Base-by-base conservation (phyloP, 306 rosid species). In the Dicorynia guianensis region DNA sequence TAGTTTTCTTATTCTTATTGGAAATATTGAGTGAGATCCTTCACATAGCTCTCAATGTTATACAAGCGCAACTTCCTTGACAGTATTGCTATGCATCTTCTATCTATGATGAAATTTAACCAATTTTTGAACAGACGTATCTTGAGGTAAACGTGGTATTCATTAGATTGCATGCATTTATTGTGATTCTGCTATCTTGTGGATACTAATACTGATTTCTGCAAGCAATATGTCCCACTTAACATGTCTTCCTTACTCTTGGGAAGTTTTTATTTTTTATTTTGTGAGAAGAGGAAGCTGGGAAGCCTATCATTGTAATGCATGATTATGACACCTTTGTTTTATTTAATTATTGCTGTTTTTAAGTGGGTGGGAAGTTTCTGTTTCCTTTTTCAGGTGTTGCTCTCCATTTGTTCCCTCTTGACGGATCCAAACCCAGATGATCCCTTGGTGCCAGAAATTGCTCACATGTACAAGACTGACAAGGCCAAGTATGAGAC, bases 361-460 rank as follows among this genome's bases (percentile, higher is more conserved):
- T 85, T 90, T 86, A 81, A 86, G 83, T 61, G 81, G 87, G 86
- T 83, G 83, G 91, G 85, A 88, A 85, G 87, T 83, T 74, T 54
- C 44, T 85, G 87, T 88, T 88, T 80, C 78, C 74, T 12, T 43
- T 84, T 82, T 80, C 91, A 90, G 93, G 96, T 91, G 72, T 64
- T 91, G 75, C 97, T 91, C 66, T 91, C 95, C 62, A 91, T 89
- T 53, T 91, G 97, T 73, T 91, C 97, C 84, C 85, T 91, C 55
- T 85, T 87, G 95, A 89, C 97, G 38, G 95, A 91, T 84, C 95
- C 91, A 18, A 91, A 91, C 84, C 97, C 97, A 17, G 97, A 91
- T 12, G 97, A 91, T 57, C 96, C 91, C 8, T 63, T 92, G 74
- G 97, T 88, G 85, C 96, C 96, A 7, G 97, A 92, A 82, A 92